Percentiles rank a stretch among this genome's conserved stretches.
Evolutionary conservation across 768 basidiomycete genomes (phyloP).

Genomic region (Boletus fagicola): DNA sequence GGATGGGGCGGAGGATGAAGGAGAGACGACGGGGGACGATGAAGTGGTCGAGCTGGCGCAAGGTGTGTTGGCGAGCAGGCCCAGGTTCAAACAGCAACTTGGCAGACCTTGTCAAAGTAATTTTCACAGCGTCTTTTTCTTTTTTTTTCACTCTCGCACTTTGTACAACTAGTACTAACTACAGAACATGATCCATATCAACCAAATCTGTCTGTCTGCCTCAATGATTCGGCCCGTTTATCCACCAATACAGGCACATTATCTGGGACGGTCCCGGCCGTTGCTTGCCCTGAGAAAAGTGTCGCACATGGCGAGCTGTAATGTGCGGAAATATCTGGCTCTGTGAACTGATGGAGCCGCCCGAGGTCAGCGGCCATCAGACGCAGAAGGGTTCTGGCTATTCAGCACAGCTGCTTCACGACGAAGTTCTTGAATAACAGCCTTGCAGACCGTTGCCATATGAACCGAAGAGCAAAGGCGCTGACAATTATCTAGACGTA

Average conservation of each 20-base stretch:
- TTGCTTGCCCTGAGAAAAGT: neutral
- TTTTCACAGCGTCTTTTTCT: slow-evolving; percentile 13
- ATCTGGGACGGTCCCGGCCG: neutral
- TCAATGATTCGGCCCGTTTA: slow-evolving; percentile 8
- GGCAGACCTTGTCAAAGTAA: neutral
- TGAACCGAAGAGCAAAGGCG: slow-evolving; percentile 1
- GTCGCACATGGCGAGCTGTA: neutral
- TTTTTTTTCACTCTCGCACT: neutral
- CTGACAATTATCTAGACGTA: slow-evolving; percentile 39
- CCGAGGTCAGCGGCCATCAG: slow-evolving; percentile 26
- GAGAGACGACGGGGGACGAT: neutral
- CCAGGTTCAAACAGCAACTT: neutral
- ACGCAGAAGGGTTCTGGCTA: slow-evolving; percentile 18
- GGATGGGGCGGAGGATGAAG: neutral
- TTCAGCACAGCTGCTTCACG: slow-evolving; percentile 55
- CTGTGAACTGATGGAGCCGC: neutral
- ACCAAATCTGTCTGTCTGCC: slow-evolving; percentile 21
- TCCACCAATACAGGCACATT: slow-evolving; percentile 14
- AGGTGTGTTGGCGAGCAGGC: slow-evolving; percentile 1
- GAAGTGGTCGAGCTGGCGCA: slow-evolving; percentile 1
- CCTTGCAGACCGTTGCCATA: slow-evolving; percentile 41
- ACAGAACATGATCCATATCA: slow-evolving; percentile 19
- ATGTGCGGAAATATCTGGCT: neutral
- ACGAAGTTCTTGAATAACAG: slow-evolving; percentile 81
- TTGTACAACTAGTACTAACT: slow-evolving; percentile 12